Evolutionary conservation across 768 basidiomycete genomes (phyloP), one percentile per base, ranked within the genome.

Genomic region (Dacryopinax spathularia): DNA sequence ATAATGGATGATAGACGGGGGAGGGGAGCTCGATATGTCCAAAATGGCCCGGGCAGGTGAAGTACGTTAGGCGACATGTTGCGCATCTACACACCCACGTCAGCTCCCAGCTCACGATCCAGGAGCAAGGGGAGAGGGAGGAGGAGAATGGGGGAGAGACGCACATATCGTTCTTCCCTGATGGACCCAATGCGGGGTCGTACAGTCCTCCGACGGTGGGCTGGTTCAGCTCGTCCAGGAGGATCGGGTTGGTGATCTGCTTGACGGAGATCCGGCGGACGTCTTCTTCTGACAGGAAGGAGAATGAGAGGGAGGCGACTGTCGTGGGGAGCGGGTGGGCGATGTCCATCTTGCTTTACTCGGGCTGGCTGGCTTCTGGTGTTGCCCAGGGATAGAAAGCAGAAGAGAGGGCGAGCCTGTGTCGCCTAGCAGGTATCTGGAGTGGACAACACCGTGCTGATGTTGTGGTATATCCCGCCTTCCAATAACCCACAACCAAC

Each of bases 11-110:
- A 72, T 89, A 98, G 1, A 98, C 91, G 15, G 96, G 94, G 18
- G 88, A 83, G 20, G 95, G 93, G 5, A 99, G 82, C 66, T 97
- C 92, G 65, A 99, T 95, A 74, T 98, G 96, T 22, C 96, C 96
- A 75, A 88, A 99, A 75, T 99, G 96, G 18, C 96, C 96, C 1
- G 96, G 94, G 74, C 96, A 99, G 65, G 87, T 87, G 77, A 87
- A 98, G 71, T 92, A 95, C 56, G 85, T 89, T 70, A 96, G 82
- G 64, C 82, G 87, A 73, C 96, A 99, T 75, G 96, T 96, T 66
- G 88, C 79, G 73, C 96, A 99, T 65, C 95, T 99, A 72, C 25
- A 59, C 29, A 37, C 64, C 41, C 31, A 16, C 22, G 61, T 69
- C 60, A 70, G 66, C 62, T 6, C 36, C 43, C 22, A 63, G 62